Percentiles rank a stretch among this genome's conserved stretches.
phyloP scores from a whole-genome alignment of 2,329 filamentous ascomycete genomes.

The Aspergillus sp. region DNA sequence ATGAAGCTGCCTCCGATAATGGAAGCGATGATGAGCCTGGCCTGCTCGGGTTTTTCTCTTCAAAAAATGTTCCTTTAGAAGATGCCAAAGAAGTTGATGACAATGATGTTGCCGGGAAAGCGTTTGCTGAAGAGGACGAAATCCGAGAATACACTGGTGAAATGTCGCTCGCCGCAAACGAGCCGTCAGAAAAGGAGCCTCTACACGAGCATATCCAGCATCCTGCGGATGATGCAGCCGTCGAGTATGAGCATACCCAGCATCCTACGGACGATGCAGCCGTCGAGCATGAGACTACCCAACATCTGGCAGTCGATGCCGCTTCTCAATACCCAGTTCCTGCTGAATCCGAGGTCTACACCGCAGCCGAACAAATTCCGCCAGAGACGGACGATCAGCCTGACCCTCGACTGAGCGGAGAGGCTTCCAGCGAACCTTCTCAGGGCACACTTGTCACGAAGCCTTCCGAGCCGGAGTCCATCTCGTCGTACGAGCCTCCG shows the following conservation, averaged over 20 bases:
- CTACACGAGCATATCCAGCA: slow-evolving; percentile 15
- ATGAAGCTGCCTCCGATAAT: slow-evolving; percentile 38
- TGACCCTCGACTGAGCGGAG: slow-evolving; percentile 19
- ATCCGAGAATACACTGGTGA: slow-evolving; percentile 24
- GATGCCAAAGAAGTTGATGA: slow-evolving; percentile 10
- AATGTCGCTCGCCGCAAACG: slow-evolving; percentile 26
- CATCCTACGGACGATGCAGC: not conserved
- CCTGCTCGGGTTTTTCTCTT: slow-evolving; percentile 40
- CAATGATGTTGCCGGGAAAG: slow-evolving; percentile 18
- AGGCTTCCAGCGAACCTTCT: slow-evolving; percentile 33
- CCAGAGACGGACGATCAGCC: slow-evolving; percentile 11
- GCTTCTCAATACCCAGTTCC: not conserved
- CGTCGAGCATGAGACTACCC: slow-evolving; percentile 2
- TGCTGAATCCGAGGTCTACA: slow-evolving; percentile 9
- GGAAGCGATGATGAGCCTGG: slow-evolving; percentile 33
- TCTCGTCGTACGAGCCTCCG: slow-evolving; percentile 31
- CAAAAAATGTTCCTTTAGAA: slow-evolving; percentile 24
- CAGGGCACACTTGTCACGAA: slow-evolving; percentile 36
- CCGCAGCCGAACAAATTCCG: too few species aligned
- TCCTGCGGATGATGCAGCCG: slow-evolving; percentile 1
- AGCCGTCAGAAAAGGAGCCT: slow-evolving; percentile 23
- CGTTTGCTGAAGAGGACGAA: slow-evolving; percentile 15
- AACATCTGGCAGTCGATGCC: slow-evolving; percentile 5
- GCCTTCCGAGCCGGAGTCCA: slow-evolving; percentile 36
- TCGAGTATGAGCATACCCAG: slow-evolving; percentile 1